Evolutionary conservation across 306 rosid species (phyloP).

Genomic region (Trichosanthes truncata): DNA sequence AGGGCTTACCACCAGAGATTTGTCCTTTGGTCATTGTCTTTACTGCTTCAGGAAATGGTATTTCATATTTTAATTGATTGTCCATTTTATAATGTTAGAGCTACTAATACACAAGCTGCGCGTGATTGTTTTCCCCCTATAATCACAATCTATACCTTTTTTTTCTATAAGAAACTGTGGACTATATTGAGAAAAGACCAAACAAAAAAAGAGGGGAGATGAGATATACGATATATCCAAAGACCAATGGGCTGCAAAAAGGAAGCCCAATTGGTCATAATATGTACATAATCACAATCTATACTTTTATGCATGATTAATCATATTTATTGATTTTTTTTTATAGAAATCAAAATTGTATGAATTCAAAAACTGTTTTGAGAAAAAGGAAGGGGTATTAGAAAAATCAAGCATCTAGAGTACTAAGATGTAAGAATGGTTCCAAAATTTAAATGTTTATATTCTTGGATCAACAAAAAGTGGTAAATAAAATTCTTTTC

Average conservation of each 20-base stretch:
- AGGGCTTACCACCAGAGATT: conserved; percentile 75
- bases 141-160: background rate
- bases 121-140: too few species aligned
- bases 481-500: background rate
- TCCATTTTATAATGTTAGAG: background rate
- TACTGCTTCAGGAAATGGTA: conserved; percentile 94
- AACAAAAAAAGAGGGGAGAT: too few species aligned
- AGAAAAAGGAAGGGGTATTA: background rate
- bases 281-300: background rate
- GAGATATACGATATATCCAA: background rate
- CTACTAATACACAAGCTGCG: background rate
- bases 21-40: conserved; percentile 84
- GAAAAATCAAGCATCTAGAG: background rate
- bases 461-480: background rate
- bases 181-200: background rate
- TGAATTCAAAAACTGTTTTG: too few species aligned
- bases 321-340: background rate
- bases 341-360: background rate
- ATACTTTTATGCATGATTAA: background rate
- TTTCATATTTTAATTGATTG: background rate
- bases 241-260: background rate
- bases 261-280: background rate
- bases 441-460: background rate
- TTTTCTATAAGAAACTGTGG: background rate
- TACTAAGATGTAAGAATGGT: background rate